These are phyloP conservation scores for Apiospora saccharicola DNA, from an alignment of 2,329 filamentous ascomycete species.

Conservation along the genomic window DNA sequence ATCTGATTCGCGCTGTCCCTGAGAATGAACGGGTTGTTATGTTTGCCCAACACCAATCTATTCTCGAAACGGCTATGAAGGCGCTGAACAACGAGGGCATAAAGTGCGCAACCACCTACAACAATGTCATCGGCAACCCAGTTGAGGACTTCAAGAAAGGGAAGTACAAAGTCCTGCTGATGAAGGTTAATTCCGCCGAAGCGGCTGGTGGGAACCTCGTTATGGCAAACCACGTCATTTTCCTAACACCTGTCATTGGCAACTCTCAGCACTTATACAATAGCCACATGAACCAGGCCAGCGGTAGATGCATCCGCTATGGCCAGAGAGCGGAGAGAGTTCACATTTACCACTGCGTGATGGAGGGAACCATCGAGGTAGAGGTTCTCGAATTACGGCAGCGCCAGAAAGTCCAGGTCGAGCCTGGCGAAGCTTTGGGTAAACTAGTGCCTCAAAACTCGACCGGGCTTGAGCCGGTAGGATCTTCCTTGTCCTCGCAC, in stretches of 20 bases:
- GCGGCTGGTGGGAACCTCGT: constrained; percentile 52
- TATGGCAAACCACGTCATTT: constrained; percentile 52
- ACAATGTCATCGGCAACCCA: constrained; percentile 5
- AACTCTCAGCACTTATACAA: constrained; percentile 43
- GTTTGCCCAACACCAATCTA: constrained; percentile 46
- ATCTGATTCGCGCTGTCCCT: constrained; percentile 31
- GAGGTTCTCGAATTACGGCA: constrained; percentile 45
- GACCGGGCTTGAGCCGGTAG: constrained; percentile 27
- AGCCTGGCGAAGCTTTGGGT: constrained; percentile 30
- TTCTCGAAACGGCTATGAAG: constrained; percentile 39
- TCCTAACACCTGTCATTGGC: constrained; percentile 45
- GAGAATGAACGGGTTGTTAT: constrained; percentile 41
- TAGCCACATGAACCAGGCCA: constrained; percentile 49
- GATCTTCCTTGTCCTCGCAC: constrained; percentile 29
- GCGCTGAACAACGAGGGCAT: constrained; percentile 32
- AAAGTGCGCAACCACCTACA: constrained; percentile 26
- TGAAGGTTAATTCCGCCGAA: constrained; percentile 47
- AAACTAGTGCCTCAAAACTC: constrained; percentile 19
- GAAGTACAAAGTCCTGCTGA: constrained; percentile 42
- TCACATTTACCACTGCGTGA: constrained; percentile 49
- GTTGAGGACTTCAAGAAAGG: constrained; percentile 41
- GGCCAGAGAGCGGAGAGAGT: constrained; percentile 48
- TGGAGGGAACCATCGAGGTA: constrained; percentile 49
- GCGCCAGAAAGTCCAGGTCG: constrained; percentile 27
- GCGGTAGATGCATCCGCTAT: constrained; percentile 48